Conservation (phyloP, 2,329 filamentous ascomycete species). For the Fusarium proliferatum region DNA sequence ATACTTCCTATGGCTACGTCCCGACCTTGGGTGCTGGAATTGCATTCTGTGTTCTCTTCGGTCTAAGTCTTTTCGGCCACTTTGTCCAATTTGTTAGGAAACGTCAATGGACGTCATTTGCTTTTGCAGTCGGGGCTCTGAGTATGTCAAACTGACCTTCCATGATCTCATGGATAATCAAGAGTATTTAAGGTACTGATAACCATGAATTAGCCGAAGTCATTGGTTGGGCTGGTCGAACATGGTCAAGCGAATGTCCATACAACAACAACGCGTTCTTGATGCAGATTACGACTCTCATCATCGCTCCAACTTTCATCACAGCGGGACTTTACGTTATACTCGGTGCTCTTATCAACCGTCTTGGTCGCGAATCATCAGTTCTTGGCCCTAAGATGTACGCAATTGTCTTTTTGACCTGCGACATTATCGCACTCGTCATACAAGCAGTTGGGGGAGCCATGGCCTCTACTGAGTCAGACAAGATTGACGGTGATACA, state of each 20-base stretch:
- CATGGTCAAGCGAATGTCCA: background rate
- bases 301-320: background rate
- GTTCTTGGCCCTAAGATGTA: background rate
- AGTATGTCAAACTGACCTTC: background rate
- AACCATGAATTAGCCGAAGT: background rate
- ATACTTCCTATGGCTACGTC: background rate
- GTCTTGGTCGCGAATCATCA: background rate
- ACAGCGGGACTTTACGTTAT: background rate
- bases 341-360: background rate
- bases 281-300: background rate
- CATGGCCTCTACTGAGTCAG: background rate
- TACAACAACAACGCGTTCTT: background rate
- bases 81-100: background rate
- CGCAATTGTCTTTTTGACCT: background rate
- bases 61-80: background rate
- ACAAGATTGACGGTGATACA: background rate
- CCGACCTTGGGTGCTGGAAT: background rate
- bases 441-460: background rate
- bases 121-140: background rate
- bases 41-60: background rate
- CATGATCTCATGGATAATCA: background rate
- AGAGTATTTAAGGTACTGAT: no score
- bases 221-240: background rate
- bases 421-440: background rate
- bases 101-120: background rate